Percentiles rank a stretch among this genome's conserved stretches.
phyloP scores from a whole-genome alignment of 2,329 filamentous ascomycete species.

The Shiraia bambusicola region DNA sequence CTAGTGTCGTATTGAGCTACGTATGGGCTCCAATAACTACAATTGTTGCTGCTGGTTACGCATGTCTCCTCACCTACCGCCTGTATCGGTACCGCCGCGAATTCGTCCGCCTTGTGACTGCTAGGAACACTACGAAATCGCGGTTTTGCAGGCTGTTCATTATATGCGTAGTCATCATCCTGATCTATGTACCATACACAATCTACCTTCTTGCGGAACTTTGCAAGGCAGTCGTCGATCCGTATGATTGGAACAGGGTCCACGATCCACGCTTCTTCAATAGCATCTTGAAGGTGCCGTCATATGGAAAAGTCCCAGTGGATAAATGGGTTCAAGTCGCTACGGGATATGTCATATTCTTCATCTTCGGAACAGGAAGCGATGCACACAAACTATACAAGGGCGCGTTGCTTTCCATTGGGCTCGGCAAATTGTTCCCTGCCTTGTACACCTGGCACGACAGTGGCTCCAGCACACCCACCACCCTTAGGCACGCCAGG shows the following conservation, averaged over 20 bases:
- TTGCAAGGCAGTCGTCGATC: constrained; percentile 29
- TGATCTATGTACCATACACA: constrained; percentile 55
- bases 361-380: constrained; percentile 65
- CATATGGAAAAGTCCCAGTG: constrained; percentile 49
- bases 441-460: constrained; percentile 24
- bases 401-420: constrained; percentile 23
- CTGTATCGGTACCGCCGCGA: constrained; percentile 61
- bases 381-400: constrained; percentile 53
- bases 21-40: constrained; percentile 60
- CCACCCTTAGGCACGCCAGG: constrained; percentile 15
- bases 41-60: constrained; percentile 57
- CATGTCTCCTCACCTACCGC: constrained; percentile 60
- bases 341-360: constrained; percentile 58
- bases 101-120: constrained; percentile 58
- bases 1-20: constrained; percentile 54
- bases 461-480: constrained; percentile 16
- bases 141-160: constrained; percentile 64
- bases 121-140: constrained; percentile 57
- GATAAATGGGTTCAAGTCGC: constrained; percentile 61
- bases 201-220: constrained; percentile 50
- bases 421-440: constrained; percentile 35
- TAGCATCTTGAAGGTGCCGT: constrained; percentile 51
- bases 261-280: constrained; percentile 55
- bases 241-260: constrained; percentile 56
- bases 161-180: constrained; percentile 54